Evolutionary conservation across 176 grass and related monocot genomes (phyloP).

Genomic region (Bonia amplexicaulis): DNA sequence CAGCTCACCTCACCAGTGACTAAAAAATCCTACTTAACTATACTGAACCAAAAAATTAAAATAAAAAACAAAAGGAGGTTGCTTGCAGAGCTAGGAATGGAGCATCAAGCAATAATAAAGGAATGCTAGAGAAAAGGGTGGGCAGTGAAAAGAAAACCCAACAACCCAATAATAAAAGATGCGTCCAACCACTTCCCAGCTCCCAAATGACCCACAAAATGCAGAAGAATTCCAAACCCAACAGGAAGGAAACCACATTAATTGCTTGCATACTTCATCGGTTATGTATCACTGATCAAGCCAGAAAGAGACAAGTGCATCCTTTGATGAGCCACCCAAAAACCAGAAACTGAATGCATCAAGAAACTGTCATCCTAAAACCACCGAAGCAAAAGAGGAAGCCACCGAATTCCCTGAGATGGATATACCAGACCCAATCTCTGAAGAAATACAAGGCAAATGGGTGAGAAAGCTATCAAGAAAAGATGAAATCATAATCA

Average conservation of each 20-base stretch:
- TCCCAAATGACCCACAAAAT: slow-evolving; percentile 17
- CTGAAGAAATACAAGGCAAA: background rate
- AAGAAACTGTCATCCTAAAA: background rate
- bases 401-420: background rate
- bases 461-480: background rate
- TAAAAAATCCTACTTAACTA: background rate
- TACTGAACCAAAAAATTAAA: background rate
- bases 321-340: background rate
- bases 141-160: slow-evolving; percentile 49
- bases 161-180: slow-evolving; percentile 44
- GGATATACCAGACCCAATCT: background rate
- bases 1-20: background rate
- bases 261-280: slow-evolving; percentile 7
- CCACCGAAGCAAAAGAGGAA: background rate
- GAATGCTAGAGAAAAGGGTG: slow-evolving; percentile 30
- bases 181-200: slow-evolving; percentile 38
- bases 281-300: slow-evolving; percentile 11
- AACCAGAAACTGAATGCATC: background rate
- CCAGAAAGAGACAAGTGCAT: background rate
- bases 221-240: slow-evolving; percentile 24
- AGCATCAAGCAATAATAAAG: slow-evolving; percentile 21
- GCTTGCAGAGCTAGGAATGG: slow-evolving; percentile 31
- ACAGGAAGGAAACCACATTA: slow-evolving; percentile 29
- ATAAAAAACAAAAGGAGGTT: slow-evolving; percentile 2
- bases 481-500: background rate